Conservation (phyloP, 1,284 basidiomycete species). For the Boletus sp. region DNA sequence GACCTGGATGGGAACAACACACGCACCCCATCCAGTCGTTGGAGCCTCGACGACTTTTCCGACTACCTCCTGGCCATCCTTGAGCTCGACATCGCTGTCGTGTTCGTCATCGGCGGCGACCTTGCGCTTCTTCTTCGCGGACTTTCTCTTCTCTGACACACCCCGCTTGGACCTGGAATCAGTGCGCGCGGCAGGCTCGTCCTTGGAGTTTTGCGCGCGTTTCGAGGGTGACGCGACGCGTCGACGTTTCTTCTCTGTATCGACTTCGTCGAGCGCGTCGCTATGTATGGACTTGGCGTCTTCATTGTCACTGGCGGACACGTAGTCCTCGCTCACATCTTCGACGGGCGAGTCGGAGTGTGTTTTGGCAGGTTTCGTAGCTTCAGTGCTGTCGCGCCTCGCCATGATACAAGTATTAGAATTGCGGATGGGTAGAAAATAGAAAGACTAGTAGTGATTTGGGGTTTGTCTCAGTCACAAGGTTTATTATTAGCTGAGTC, state of each 20-base stretch:
- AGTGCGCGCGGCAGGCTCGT: conserved; percentile 1
- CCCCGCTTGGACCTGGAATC: conserved; percentile 13
- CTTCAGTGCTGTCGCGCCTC: conserved; percentile 14
- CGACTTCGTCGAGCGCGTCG: conserved; percentile 47
- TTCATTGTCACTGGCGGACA: conserved; percentile 11
- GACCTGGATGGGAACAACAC: not conserved
- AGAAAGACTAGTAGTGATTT: no score
- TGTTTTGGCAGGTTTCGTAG: conserved; percentile 1
- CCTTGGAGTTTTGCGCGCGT: conserved; percentile 5
- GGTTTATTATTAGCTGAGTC: not conserved
- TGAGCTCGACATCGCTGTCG: conserved; percentile 45
- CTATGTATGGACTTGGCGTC: conserved; percentile 36
- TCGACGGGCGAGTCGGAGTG: conserved; percentile 8
- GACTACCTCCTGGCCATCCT: conserved; percentile 68
- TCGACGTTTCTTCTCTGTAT: conserved; percentile 18
- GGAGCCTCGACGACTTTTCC: conserved; percentile 71
- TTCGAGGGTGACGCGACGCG: conserved; percentile 16
- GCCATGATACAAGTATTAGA: conserved; percentile 9
- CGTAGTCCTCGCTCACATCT: conserved; percentile 11
- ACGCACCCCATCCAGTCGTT: conserved; percentile 71
- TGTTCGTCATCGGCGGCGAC: conserved; percentile 33
- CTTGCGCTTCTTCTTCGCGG: conserved; percentile 22
- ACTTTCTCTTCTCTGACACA: conserved; percentile 11
- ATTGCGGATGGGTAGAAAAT: no score
- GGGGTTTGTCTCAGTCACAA: not conserved